A percentile compares a stretch with the other conserved stretches of the same genome.
Evolutionary conservation across 768 basidiomycete species (phyloP).

Genomic region (Pisolithus sp.): DNA sequence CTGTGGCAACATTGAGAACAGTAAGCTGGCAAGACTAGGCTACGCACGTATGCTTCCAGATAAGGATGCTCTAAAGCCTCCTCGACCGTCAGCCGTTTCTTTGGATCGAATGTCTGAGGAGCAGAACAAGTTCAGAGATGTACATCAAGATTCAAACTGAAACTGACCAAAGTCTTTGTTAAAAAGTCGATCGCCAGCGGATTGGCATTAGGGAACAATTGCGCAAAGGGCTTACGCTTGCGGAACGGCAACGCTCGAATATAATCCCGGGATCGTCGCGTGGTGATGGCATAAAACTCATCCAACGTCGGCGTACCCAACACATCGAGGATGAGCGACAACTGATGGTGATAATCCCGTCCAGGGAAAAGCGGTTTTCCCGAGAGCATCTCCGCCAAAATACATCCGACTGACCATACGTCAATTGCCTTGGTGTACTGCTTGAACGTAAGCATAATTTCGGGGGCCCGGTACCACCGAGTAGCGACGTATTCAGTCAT

Average conservation of each 20-base stretch:
- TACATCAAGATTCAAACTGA: too few species aligned
- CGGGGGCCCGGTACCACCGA: slow-evolving; percentile 97
- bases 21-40: slow-evolving; percentile 1
- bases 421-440: slow-evolving; percentile 97
- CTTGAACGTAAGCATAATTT: slow-evolving; percentile 99
- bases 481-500: slow-evolving; percentile 99
- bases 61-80: slow-evolving; percentile 94
- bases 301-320: slow-evolving; percentile 96
- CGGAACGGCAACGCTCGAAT: slow-evolving; percentile 92
- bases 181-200: slow-evolving; percentile 71
- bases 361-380: slow-evolving; percentile 97
- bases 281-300: slow-evolving; percentile 96
- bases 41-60: slow-evolving; percentile 79
- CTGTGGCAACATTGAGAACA: slow-evolving; percentile 29
- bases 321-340: slow-evolving; percentile 92
- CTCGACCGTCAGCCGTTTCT: slow-evolving; percentile 93
- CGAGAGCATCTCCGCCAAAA: slow-evolving; percentile 94
- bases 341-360: slow-evolving; percentile 92
- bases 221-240: slow-evolving; percentile 75
- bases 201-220: slow-evolving; percentile 87
- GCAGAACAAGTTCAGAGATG: slow-evolving; percentile 1
- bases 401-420: slow-evolving; percentile 83
- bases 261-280: slow-evolving; percentile 87
- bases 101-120: slow-evolving; percentile 88
- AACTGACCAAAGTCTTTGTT: slow-evolving; percentile 70